Conservation (phyloP, 2,329 filamentous ascomycete species). For the Penicillium brevicompactum region DNA sequence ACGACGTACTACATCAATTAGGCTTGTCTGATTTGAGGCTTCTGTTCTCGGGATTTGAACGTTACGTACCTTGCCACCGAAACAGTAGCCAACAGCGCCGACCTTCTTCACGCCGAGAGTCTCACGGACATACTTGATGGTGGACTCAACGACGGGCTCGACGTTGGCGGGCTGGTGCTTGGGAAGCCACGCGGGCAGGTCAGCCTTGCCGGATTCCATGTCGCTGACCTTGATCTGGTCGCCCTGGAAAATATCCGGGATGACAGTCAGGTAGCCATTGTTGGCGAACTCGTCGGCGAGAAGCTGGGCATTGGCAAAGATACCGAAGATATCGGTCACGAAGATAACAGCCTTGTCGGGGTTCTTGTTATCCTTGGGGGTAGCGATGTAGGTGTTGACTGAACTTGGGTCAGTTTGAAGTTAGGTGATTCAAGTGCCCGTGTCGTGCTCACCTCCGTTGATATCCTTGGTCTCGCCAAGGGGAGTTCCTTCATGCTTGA, state of each 20-base stretch:
- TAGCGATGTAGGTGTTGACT: conserved; percentile 60
- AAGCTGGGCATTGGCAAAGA: conserved; percentile 62
- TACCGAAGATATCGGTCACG: conserved; percentile 61
- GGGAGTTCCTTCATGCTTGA: conserved; percentile 56
- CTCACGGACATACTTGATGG: conserved; percentile 59
- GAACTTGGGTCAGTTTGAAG: not conserved
- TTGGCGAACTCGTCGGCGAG: conserved; percentile 75
- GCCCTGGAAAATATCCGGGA: conserved; percentile 72
- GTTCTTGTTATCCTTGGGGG: conserved; percentile 54
- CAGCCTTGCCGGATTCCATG: conserved; percentile 47
- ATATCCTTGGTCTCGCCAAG: conserved; percentile 52
- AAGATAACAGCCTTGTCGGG: conserved; percentile 59
- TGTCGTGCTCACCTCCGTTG: conserved; percentile 43
- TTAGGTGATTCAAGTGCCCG: not conserved
- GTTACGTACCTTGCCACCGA: conserved; percentile 65
- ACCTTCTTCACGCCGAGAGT: conserved; percentile 61
- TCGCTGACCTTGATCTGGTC: conserved; percentile 61
- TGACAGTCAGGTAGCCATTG: conserved; percentile 69
- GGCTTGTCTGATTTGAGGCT: not conserved
- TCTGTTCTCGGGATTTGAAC: not conserved
- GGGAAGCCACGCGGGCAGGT: conserved; percentile 54
- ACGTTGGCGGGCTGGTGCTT: conserved; percentile 52
- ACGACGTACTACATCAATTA: conserved; percentile 60
- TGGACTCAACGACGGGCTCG: conserved; percentile 56
- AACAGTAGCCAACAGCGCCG: conserved; percentile 72